These are phyloP conservation scores for Didymella keratinophila DNA, from an alignment of 2,329 filamentous ascomycete genomes.

Conservation along the genomic window DNA sequence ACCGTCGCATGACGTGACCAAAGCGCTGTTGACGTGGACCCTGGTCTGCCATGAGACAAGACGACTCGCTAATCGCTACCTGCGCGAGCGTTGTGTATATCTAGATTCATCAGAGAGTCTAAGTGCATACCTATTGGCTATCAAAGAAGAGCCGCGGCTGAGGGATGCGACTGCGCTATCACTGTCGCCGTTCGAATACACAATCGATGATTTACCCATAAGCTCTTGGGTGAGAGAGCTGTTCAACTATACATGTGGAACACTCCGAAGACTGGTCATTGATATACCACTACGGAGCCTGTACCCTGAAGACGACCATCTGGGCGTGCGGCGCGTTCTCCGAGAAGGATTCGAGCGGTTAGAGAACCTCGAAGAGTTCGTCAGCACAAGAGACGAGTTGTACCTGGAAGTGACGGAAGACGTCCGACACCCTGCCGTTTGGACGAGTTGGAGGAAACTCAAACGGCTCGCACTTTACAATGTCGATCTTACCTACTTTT, in stretches of 20 bases:
- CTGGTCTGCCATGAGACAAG: slow-evolving; percentile 56
- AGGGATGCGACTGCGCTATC: slow-evolving; percentile 52
- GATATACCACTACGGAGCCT: slow-evolving; percentile 59
- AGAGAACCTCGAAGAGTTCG: slow-evolving; percentile 58
- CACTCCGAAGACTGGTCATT: slow-evolving; percentile 57
- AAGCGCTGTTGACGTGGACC: slow-evolving; percentile 57
- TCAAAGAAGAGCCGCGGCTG: slow-evolving; percentile 24
- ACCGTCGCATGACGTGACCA: slow-evolving; percentile 52
- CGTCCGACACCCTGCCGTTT: slow-evolving; percentile 47
- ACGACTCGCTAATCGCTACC: slow-evolving; percentile 51
- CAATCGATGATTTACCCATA: slow-evolving; percentile 54
- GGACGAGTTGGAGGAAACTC: slow-evolving; percentile 56
- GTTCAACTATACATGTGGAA: slow-evolving; percentile 52
- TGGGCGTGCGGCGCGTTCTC: slow-evolving; percentile 50
- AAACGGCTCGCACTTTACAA: slow-evolving; percentile 56
- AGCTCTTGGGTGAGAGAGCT: slow-evolving; percentile 55
- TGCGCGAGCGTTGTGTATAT: slow-evolving; percentile 58
- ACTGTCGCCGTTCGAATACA: slow-evolving; percentile 40
- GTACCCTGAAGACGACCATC: slow-evolving; percentile 54
- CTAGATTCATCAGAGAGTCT: slow-evolving; percentile 51
- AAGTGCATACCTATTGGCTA: slow-evolving; percentile 30
- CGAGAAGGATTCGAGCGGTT: slow-evolving; percentile 58
- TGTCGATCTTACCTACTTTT: slow-evolving; percentile 48
- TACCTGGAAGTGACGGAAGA: slow-evolving; percentile 44
- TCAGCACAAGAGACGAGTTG: slow-evolving; percentile 58